phyloP scores from a whole-genome alignment of 2,329 filamentous ascomycete genomes.

The Aureobasidium sp. region DNA sequence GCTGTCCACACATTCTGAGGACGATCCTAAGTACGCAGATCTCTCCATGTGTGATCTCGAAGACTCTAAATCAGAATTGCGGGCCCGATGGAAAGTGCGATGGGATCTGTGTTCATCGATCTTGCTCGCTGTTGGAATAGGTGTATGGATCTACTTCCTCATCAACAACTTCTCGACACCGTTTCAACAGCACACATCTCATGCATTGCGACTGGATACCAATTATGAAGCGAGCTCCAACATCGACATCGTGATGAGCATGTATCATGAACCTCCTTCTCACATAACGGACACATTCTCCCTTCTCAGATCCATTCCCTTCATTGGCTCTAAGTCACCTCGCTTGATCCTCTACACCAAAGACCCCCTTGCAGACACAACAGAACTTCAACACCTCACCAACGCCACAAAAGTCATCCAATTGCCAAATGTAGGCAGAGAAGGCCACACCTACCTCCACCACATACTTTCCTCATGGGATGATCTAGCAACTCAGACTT shows the following conservation, averaged over 20 bases:
- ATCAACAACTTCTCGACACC: background rate
- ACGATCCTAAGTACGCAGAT: background rate
- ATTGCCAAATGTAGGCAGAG: slow-evolving; percentile 34
- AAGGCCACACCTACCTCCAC: slow-evolving; percentile 38
- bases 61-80: background rate
- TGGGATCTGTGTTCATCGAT: too few species aligned
- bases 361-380: slow-evolving; percentile 18
- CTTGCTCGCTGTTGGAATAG: background rate
- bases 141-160: background rate
- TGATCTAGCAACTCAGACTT: slow-evolving; percentile 34
- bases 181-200: background rate
- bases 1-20: background rate
- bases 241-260: slow-evolving; percentile 30
- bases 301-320: slow-evolving; percentile 15
- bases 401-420: slow-evolving; percentile 21
- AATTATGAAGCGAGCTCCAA: slow-evolving; percentile 18
- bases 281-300: slow-evolving; percentile 10
- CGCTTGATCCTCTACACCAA: slow-evolving; percentile 27
- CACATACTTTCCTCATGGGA: slow-evolving; percentile 39
- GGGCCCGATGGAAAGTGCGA: too few species aligned
- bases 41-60: background rate
- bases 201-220: slow-evolving; percentile 15
- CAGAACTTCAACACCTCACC: slow-evolving; percentile 18
- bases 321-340: slow-evolving; percentile 16
- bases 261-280: slow-evolving; percentile 27